Percentiles rank a stretch among this genome's conserved stretches.
These are phyloP conservation scores for Fusarium xyrophilum DNA, from an alignment of 2,329 filamentous ascomycete genomes.

Conservation along the genomic window DNA sequence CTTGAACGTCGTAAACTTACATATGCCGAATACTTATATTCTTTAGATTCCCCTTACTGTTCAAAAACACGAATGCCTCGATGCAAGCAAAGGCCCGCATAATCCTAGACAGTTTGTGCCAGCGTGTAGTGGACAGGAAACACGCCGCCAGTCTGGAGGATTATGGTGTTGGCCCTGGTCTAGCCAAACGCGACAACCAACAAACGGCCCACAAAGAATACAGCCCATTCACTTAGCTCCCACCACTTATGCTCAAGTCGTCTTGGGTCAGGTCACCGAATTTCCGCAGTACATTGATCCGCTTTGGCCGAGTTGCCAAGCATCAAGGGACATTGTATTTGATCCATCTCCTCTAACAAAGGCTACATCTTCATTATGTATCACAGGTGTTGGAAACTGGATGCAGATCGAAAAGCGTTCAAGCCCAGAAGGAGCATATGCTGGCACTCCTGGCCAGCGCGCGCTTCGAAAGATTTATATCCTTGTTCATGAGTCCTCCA, in stretches of 20 bases:
- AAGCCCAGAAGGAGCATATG: not conserved
- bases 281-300: not conserved
- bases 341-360: not conserved
- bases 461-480: conserved; percentile 17
- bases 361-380: not conserved
- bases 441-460: not conserved
- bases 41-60: not conserved
- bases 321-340: not conserved
- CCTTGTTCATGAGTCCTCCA: conserved; percentile 13
- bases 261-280: not conserved
- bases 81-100: not conserved
- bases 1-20: not conserved
- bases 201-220: conserved; percentile 27
- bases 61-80: not conserved
- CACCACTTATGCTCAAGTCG: not conserved
- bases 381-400: not conserved
- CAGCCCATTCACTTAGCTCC: conserved; percentile 3
- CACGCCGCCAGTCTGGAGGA: conserved; percentile 20
- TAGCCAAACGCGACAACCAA: conserved; percentile 26
- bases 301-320: not conserved
- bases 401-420: not conserved
- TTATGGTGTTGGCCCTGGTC: conserved; percentile 23
- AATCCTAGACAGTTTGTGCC: not conserved
- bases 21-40: not conserved
- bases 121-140: conserved; percentile 23